phyloP scores from a whole-genome alignment of 345 rosid genomes.

The Brassica nigra region DNA sequence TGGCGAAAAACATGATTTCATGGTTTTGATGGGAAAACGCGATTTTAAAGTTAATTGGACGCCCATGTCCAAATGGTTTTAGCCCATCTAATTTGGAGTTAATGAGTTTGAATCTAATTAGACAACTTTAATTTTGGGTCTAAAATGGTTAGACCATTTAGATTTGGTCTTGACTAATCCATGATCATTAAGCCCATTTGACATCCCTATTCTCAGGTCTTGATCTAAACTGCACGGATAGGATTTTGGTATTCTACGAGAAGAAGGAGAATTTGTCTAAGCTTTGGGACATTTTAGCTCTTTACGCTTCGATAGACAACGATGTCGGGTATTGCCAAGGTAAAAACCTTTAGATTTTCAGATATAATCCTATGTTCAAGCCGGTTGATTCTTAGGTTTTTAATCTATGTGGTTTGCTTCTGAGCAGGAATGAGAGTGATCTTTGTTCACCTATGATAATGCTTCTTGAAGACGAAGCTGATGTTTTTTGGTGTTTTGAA shows the following conservation, averaged over 20 bases:
- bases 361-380: background rate
- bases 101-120: too few species aligned
- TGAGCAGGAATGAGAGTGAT: conserved; percentile 88
- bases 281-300: conserved; percentile 95
- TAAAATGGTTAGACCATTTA: too few species aligned
- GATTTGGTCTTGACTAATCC: too few species aligned
- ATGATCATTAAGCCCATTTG: too few species aligned
- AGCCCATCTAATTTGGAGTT: too few species aligned
- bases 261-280: conserved; percentile 84
- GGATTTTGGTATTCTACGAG: conserved; percentile 89
- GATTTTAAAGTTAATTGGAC: too few species aligned
- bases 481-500: conserved; percentile 99
- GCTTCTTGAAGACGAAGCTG: conserved; percentile 91
- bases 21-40: too few species aligned
- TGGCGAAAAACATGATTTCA: too few species aligned
- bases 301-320: conserved; percentile 89
- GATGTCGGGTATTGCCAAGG: conserved; percentile 99
- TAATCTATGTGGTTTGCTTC: background rate
- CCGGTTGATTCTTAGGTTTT: background rate
- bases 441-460: conserved; percentile 99
- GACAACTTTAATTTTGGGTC: too few species aligned
- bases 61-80: too few species aligned
- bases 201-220: conserved; percentile 51
- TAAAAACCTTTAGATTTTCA: conserved; percentile 23
- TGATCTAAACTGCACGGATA: conserved; percentile 89